A percentile compares a stretch with the other conserved stretches of the same genome.
Conservation (phyloP, 352 stramenopile genomes). For the Pythium dissimile region DNA sequence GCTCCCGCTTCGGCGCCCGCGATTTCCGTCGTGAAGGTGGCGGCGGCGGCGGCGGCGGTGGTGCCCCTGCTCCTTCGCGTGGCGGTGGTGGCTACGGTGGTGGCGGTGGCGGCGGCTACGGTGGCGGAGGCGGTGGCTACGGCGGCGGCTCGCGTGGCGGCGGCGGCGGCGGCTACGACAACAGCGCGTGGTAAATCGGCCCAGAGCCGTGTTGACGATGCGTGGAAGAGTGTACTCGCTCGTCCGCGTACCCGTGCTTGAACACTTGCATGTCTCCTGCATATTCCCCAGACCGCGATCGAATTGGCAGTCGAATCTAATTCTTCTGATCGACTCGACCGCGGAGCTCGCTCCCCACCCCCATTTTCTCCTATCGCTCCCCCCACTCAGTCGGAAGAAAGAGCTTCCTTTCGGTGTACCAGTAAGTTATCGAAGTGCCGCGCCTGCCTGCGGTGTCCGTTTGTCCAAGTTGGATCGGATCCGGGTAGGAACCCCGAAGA, state of each 20-base stretch:
- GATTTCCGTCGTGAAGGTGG: slow-evolving; percentile 83
- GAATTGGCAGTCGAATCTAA: too few species aligned
- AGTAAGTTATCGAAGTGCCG: slow-evolving; percentile 36
- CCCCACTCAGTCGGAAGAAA: slow-evolving; percentile 26
- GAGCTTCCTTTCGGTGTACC: slow-evolving; percentile 35
- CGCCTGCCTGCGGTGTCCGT: slow-evolving; percentile 27
- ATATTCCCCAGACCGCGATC: slow-evolving; percentile 8
- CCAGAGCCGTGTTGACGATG: slow-evolving; percentile 24
- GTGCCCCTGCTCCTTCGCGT: slow-evolving; percentile 23
- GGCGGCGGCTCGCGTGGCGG: slow-evolving; percentile 55
- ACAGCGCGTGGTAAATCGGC: slow-evolving; percentile 84
- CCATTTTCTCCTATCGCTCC: slow-evolving; percentile 6
- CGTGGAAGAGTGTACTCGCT: slow-evolving; percentile 34
- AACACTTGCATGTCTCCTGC: not conserved
- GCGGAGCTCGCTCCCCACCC: not conserved
- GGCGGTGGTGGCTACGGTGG: slow-evolving; percentile 54
- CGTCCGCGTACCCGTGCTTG: slow-evolving; percentile 17
- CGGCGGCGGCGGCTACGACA: slow-evolving; percentile 59
- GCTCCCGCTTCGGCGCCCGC: slow-evolving; percentile 79
- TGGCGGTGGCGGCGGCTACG: slow-evolving; percentile 36
- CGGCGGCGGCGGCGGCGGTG: slow-evolving; percentile 26
- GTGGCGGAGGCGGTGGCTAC: slow-evolving; percentile 36
- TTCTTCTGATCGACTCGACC: too few species aligned
- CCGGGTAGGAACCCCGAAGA: slow-evolving; percentile 30
- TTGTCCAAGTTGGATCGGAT: slow-evolving; percentile 27